Base-by-base conservation (phyloP, 2,329 filamentous ascomycete species). In the Exophiala aquamarina region DNA sequence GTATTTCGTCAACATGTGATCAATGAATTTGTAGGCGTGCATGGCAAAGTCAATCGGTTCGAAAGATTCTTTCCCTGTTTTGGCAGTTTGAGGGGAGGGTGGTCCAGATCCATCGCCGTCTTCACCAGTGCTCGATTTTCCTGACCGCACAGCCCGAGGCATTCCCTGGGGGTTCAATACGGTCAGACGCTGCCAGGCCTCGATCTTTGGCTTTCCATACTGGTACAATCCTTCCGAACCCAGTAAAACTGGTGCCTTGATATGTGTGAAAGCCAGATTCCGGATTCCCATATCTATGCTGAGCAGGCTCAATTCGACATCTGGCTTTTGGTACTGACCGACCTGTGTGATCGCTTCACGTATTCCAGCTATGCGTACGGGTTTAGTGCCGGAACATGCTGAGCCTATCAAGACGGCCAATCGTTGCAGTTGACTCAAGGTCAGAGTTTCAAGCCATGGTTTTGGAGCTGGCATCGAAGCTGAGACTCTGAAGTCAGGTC, bases 251-350 rank as follows among this genome's bases (percentile, higher is more conserved):
- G 50, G 32, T 2, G 50, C 53, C 3, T 46, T 60, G 23, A 87
- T 65, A 51, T 88, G 74, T 55, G 86, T 87, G 63, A 82, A 89
- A 1, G 87, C 88, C 3, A 94, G 72, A 63, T 94, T 94, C 34
- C 81, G 82, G 56, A 94, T 86, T 3, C 89, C 89, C 81, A 93
- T 86, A 64, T 94, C 89, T 52, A 94, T 85, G 62, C 87, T 91
- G 26, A 93, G 66, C 18, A 93, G 74, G 34, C 83, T 75, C 57
- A 71, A 18, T 14, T 23, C 26, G 23, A n/a, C 8, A 36, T n/a
- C 14, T 44, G 26, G 8, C 35, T 33, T 14, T 29, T 41, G 6
- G 14, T 32, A 41, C 36, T 20, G 13, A 34, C 28, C 55, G 4
- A 17, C 35, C 10, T 37, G 7, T 6, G 4, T n/a, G 14, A 72